Base-by-base conservation (phyloP, 257 asterid species). In the Voacanga thouarsii region DNA sequence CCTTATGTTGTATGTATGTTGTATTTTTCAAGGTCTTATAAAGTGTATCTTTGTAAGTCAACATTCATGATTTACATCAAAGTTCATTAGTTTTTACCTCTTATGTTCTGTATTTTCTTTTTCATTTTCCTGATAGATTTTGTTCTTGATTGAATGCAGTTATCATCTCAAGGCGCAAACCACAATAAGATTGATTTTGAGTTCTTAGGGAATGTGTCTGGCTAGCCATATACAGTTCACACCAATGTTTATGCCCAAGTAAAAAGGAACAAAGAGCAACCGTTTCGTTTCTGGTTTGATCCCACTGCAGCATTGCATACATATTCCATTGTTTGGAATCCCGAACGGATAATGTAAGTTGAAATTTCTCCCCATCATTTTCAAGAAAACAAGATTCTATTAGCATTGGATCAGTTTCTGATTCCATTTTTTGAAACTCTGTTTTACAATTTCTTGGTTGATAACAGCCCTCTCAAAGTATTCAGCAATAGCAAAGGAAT, bases 171-270 rank as follows among this genome's bases (percentile, higher is more conserved):
- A 55, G 61, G 61, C 19, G 24, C 61, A 7, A 67, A 44, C 12
- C 94, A 89, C 23, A 92, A 91, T 23, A 92, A 90, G 82, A 84
- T 90, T 12, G 95, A 90, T 70, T 87, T 87, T 21, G 95, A 90
- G 84, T 90, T 88, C 82, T 78, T 90, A 71, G 92, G 95, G 0
- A 90, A 90, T 75, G 66, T 75, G 5, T 74, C 90, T 1, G 91
- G 92, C 0, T 74, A 81, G 79, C 95, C 95, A 0, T 90, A 90
- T 44, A 90, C 95, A 0, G 80, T 90, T 16, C 95, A 90, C 41
- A 90, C 95, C 3, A 90, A 88, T 57, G 77, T 90, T 0, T 90
- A 75, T 33, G 43, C 80, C 7, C 81, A 85, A 66, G 94, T 92
- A 7, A 80, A 80, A 23, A 91, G 92, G 16, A 78, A 76, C 53